Evolutionary conservation across 2,329 filamentous ascomycete species (phyloP), one percentile per base, ranked within the genome.

Genomic region (Colletotrichum aenigma): DNA sequence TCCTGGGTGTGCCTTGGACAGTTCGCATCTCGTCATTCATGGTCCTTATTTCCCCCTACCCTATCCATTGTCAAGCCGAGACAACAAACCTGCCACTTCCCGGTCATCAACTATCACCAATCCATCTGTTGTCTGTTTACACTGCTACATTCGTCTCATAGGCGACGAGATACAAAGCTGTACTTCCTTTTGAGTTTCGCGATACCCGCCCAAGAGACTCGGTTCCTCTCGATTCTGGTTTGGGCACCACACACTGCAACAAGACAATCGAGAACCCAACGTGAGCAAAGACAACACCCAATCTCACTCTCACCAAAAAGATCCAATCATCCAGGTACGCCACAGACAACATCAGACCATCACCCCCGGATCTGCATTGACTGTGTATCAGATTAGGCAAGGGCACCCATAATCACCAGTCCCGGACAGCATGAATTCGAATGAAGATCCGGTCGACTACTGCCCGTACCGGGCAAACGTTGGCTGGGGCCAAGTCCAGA

Each of bases 361-460:
- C 64, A 48, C 43, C 34, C 58, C 70, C 70, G 56, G 43, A 58
- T 64, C 30, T 26, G 73, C 70, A 75, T 75, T 75, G 70, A 75
- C 72, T 70, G 36, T n/a, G 36, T n/a, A 64, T 73, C 56, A n/a
- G 58, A 43, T 58, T 26, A 68, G 65, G 52, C 73, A 75, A 75
- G 73, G 73, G 58, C 69, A 60, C 64, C 73, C 73, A 67, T 56
- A 64, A 73, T 34, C 32, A n/a, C 56, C 34, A 65, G 60, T 71
- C 48, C 66, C 66, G 60, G 77, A 79, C 85, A 87, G 86, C 87
- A 88, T 87, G 86, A 87, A 79, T 81, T 81, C 80, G 78, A 21
- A 21, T 52, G 79, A 79, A 79, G 81, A 80, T 76, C 81, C 79
- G 69, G 80, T 85, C 77, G 82, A 85, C 70, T 83, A 81, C 80